A percentile compares a stretch with the other conserved stretches of the same genome.
Conservation (phyloP, 2,329 filamentous ascomycete species). For the Trichophyton mentagrophytes region DNA sequence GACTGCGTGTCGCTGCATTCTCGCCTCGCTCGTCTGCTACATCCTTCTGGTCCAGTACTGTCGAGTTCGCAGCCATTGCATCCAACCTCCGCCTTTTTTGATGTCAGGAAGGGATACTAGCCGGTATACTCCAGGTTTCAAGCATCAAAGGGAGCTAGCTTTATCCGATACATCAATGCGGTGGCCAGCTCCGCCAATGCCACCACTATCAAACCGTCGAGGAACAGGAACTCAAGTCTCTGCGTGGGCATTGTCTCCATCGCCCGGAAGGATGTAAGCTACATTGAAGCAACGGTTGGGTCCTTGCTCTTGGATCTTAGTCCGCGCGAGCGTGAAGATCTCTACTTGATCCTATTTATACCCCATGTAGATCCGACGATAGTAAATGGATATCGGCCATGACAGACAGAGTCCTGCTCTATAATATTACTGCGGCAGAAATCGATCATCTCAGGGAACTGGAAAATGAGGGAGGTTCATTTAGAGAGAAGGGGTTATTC, state of each 20-base stretch:
- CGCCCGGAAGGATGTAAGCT: conserved; percentile 28
- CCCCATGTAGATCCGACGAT: conserved; percentile 30
- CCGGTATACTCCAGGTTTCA: conserved; percentile 18
- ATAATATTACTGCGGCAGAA: conserved; percentile 24
- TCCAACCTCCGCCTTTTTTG: conserved; percentile 23
- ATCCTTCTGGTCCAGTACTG: conserved; percentile 17
- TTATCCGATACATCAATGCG: conserved; percentile 15
- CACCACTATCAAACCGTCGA: conserved; percentile 21
- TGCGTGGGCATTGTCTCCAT: conserved; percentile 36
- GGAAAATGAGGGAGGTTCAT: conserved; percentile 20
- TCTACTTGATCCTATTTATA: conserved; percentile 35
- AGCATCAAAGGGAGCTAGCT: conserved; percentile 15
- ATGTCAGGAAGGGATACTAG: conserved; percentile 18
- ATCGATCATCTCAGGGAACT: conserved; percentile 25
- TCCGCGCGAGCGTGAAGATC: conserved; percentile 28
- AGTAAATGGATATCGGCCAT: conserved; percentile 31
- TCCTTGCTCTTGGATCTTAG: conserved; percentile 33
- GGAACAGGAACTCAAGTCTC: conserved; percentile 14
- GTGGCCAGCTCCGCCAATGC: not conserved
- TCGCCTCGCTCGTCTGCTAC: conserved; percentile 17
- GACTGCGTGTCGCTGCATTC: conserved; percentile 1
- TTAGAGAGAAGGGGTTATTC: conserved; percentile 31
- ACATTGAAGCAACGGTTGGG: conserved; percentile 33
- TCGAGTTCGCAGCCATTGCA: conserved; percentile 16
- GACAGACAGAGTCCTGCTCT: conserved; percentile 31